These are phyloP conservation scores for Ochetophila trinervis DNA, from an alignment of 306 rosid species.

Conservation along the genomic window DNA sequence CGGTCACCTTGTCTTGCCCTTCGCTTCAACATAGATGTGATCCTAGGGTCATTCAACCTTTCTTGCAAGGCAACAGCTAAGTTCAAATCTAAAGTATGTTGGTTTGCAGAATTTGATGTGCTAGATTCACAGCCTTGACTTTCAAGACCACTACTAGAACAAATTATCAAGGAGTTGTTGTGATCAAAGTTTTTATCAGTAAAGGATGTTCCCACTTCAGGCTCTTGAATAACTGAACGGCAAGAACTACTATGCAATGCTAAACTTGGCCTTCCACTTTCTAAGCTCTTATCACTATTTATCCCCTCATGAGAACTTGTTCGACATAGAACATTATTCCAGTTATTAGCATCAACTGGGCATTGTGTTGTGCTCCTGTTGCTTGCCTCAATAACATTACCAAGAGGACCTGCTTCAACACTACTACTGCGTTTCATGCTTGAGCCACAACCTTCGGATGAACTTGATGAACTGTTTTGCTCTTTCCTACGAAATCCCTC, in stretches of 20 bases:
- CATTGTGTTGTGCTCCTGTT: conserved; percentile 52
- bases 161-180: conserved; percentile 61
- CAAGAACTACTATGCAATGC: conserved; percentile 92
- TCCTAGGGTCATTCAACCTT: conserved; percentile 93
- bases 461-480: conserved; percentile 94
- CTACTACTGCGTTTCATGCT: conserved; percentile 98
- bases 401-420: conserved; percentile 82
- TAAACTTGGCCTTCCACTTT: conserved; percentile 97
- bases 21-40: conserved; percentile 78
- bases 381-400: conserved; percentile 66
- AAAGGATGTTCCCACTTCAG: conserved; percentile 62
- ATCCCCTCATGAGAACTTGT: conserved; percentile 82
- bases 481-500: conserved; percentile 97
- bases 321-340: conserved; percentile 65
- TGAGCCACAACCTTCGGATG: conserved; percentile 98
- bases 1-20: conserved; percentile 79
- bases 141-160: conserved; percentile 91
- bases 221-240: conserved; percentile 84
- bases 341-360: conserved; percentile 68
- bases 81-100: conserved; percentile 82
- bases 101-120: conserved; percentile 84
- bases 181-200: conserved; percentile 66
- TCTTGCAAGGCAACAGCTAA: conserved; percentile 94
- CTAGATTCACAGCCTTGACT: conserved; percentile 93
- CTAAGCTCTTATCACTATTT: conserved; percentile 91